Conservation (phyloP, 768 basidiomycete genomes). For the Arthromyces matolae region DNA sequence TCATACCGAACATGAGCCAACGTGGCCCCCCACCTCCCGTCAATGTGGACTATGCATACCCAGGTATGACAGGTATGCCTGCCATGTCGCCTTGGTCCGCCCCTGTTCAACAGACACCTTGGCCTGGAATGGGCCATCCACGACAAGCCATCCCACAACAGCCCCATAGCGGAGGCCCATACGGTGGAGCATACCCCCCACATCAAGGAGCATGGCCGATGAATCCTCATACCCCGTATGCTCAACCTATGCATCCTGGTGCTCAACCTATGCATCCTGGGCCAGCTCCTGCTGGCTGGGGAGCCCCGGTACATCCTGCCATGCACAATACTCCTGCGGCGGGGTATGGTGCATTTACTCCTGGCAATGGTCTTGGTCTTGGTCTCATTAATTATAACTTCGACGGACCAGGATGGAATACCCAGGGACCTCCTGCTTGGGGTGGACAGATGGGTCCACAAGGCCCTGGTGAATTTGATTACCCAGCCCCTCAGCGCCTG, state of each 20-base stretch:
- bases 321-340: too few relatives aligned
- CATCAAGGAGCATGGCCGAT: slow-evolving; percentile 2
- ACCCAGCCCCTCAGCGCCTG: neutral
- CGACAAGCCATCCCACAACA: neutral
- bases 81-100: slow-evolving; percentile 3
- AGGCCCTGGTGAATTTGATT: neutral
- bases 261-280: too few relatives aligned
- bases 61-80: too few relatives aligned
- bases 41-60: too few relatives aligned
- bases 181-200: neutral
- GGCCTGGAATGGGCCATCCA: neutral
- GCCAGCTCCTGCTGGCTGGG: neutral
- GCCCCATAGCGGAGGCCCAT: neutral
- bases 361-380: too few relatives aligned
- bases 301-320: neutral
- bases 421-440: slow-evolving; percentile 5
- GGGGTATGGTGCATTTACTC: too few relatives aligned
- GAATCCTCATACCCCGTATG: neutral
- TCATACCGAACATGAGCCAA: neutral
- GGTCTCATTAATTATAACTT: too few relatives aligned
- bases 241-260: too few relatives aligned
- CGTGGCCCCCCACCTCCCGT: too few relatives aligned
- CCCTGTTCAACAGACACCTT: neutral
- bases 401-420: too few relatives aligned
- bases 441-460: neutral